These are phyloP conservation scores for Sphaceloma murrayae DNA, from an alignment of 2,329 filamentous ascomycete species.

Conservation along the genomic window DNA sequence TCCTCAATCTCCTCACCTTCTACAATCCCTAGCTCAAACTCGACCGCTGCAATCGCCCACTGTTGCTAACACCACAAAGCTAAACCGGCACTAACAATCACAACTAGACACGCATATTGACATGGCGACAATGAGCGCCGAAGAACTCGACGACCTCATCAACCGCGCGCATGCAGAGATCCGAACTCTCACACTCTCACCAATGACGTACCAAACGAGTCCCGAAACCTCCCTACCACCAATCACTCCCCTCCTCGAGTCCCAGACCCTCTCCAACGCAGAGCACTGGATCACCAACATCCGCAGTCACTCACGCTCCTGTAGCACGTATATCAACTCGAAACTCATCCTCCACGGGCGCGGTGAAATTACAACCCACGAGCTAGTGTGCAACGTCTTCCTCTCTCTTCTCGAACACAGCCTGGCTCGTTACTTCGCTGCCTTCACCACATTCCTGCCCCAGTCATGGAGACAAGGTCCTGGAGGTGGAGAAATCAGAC, in stretches of 20 bases:
- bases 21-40: too few relatives aligned
- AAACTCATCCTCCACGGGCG: not conserved
- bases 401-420: constrained; percentile 5
- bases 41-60: too few relatives aligned
- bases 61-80: too few relatives aligned
- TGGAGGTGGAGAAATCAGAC: not conserved
- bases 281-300: not conserved
- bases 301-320: not conserved
- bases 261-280: not conserved
- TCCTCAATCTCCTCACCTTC: too few relatives aligned
- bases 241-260: not conserved
- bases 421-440: not conserved
- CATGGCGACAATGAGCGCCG: too few relatives aligned
- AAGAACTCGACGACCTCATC: not conserved
- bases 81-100: too few relatives aligned
- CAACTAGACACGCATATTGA: too few relatives aligned
- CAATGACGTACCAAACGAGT: not conserved
- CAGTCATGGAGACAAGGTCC: not conserved
- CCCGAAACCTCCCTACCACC: not conserved
- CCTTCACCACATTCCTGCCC: constrained; percentile 8
- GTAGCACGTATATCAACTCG: not conserved
- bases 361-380: not conserved
- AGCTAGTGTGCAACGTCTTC: constrained; percentile 4
- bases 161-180: not conserved
- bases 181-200: not conserved